Percentiles rank a stretch among this genome's conserved stretches.
These are phyloP conservation scores for Teunomyces kruisii DNA, from an alignment of 805 yeast species.

Conservation along the genomic window DNA sequence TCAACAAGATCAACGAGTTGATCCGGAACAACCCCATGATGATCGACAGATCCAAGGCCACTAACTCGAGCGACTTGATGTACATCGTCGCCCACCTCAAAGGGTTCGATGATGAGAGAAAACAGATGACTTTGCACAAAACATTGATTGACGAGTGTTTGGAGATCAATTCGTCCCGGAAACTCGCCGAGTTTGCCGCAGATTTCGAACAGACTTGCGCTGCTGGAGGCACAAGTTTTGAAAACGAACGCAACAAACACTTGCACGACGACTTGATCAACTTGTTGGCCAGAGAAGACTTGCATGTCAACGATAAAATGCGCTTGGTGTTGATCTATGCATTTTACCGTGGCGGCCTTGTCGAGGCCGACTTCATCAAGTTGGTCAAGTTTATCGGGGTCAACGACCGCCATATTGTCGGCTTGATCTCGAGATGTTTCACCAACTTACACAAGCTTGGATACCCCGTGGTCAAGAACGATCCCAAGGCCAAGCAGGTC, in stretches of 20 bases:
- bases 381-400: conserved; percentile 56
- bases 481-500: conserved; percentile 42
- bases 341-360: conserved; percentile 77
- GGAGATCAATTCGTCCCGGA: conserved; percentile 53
- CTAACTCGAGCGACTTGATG: conserved; percentile 67
- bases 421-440: conserved; percentile 56
- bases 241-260: conserved; percentile 60
- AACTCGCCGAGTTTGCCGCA: conserved; percentile 65
- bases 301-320: conserved; percentile 64
- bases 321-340: conserved; percentile 76
- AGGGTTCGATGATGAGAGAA: conserved; percentile 66
- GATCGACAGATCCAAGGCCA: conserved; percentile 64
- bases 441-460: conserved; percentile 52
- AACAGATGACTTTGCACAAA: conserved; percentile 58
- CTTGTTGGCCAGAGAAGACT: conserved; percentile 48
- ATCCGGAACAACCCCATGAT: conserved; percentile 72
- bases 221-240: conserved; percentile 67
- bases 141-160: conserved; percentile 65
- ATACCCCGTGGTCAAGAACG: conserved; percentile 48
- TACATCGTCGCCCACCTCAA: conserved; percentile 71
- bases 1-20: conserved; percentile 60
- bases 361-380: conserved; percentile 70
- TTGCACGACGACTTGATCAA: conserved; percentile 62
- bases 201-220: conserved; percentile 83
- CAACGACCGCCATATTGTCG: conserved; percentile 45